These are phyloP conservation scores for Cronartium quercuum DNA, from an alignment of 1,284 basidiomycete genomes.

Conservation along the genomic window DNA sequence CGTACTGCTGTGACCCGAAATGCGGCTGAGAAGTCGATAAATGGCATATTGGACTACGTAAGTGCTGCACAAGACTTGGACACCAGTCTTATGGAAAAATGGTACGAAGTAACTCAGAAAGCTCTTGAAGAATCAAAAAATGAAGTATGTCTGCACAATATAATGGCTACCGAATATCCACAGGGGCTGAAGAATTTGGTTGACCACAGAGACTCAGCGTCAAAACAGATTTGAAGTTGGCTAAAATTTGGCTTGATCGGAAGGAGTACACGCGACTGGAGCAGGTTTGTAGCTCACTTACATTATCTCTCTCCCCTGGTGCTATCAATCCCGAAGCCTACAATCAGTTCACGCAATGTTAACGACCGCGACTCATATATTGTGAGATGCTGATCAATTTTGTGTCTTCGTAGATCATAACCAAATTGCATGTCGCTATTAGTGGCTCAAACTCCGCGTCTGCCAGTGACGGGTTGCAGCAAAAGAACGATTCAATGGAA, in stretches of 20 bases:
- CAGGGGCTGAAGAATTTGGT: background rate
- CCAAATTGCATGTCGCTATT: conserved; percentile 32
- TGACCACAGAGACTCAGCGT: conserved; percentile 69
- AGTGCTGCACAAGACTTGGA: conserved; percentile 73
- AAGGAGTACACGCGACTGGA: conserved; percentile 80
- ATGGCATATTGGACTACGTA: conserved; percentile 96
- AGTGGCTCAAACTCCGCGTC: conserved; percentile 2
- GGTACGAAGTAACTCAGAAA: conserved; percentile 87
- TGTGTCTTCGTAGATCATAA: conserved; percentile 12
- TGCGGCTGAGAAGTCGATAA: conserved; percentile 82
- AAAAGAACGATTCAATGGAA: conserved; percentile 45
- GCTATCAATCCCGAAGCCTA: background rate
- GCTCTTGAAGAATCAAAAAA: conserved; percentile 90
- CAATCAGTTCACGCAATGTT: too few species aligned
- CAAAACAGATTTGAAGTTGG: conserved; percentile 94
- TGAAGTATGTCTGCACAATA: conserved; percentile 59
- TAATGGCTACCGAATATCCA: background rate
- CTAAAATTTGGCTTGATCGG: conserved; percentile 92
- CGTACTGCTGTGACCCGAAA: conserved; percentile 54
- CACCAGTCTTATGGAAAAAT: conserved; percentile 81
- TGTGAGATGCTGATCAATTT: too few species aligned
- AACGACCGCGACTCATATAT: too few species aligned
- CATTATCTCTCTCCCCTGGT: background rate
- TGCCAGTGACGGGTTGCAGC: background rate
- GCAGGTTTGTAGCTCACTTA: conserved; percentile 56